A percentile compares a stretch with the other conserved stretches of the same genome.
These are phyloP conservation scores for Fusarium sp. DNA, from an alignment of 2,329 filamentous ascomycete species.

Conservation along the genomic window DNA sequence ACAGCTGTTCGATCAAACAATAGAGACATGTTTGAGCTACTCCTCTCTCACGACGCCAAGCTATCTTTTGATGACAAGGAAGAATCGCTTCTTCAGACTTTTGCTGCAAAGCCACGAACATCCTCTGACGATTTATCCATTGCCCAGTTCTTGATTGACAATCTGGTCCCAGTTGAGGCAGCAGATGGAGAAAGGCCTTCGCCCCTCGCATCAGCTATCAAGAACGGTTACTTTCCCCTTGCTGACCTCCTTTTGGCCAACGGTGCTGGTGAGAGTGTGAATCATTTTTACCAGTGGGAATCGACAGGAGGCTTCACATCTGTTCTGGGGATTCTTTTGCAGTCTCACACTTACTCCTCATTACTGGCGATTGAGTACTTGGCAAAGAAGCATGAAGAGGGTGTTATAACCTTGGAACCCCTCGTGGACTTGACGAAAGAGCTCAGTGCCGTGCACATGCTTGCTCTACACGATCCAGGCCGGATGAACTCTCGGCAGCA, in stretches of 20 bases:
- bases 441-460: not conserved
- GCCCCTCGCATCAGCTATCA: not conserved
- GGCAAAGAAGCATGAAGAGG: not conserved
- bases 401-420: not conserved
- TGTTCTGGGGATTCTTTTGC: not conserved
- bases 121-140: not conserved
- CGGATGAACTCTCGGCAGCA: not conserved
- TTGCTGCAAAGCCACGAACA: not conserved
- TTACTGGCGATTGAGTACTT: not conserved
- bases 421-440: not conserved
- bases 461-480: not conserved
- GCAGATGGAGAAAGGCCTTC: not conserved
- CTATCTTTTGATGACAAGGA: not conserved
- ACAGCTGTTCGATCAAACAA: constrained; percentile 3
- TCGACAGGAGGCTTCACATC: not conserved
- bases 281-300: constrained; percentile 1
- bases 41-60: not conserved
- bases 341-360: constrained; percentile 3
- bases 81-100: not conserved
- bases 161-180: not conserved
- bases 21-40: not conserved
- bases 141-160: not conserved
- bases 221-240: not conserved
- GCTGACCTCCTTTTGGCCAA: not conserved
- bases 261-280: not conserved